phyloP scores from a whole-genome alignment of 441 rosid genomes.

The Gossypium gossypioides region DNA sequence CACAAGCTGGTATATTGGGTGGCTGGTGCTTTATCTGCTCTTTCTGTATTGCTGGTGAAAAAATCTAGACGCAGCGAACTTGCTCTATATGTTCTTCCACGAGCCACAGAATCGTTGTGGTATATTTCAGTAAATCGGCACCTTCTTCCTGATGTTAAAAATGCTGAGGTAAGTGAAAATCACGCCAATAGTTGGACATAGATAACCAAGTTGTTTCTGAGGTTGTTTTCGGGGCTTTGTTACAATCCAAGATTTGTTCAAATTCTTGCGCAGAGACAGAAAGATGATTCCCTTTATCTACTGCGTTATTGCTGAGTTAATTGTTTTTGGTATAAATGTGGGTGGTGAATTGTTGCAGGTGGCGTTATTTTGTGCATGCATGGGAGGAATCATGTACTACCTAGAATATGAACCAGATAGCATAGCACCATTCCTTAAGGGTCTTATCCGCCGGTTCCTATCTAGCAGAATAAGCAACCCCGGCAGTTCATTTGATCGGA shows the following conservation, averaged over 20 bases:
- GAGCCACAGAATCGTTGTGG: constrained; percentile 96
- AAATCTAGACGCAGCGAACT: constrained; percentile 90
- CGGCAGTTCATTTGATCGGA: constrained; percentile 36
- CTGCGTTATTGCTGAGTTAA: background rate
- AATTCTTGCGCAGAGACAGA: background rate
- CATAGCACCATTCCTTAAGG: constrained; percentile 86
- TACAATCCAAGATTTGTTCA: background rate
- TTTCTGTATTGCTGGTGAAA: constrained; percentile 85
- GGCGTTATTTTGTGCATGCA: constrained; percentile 82
- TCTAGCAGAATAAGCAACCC: constrained; percentile 92
- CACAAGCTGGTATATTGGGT: constrained; percentile 93
- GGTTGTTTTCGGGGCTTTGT: background rate
- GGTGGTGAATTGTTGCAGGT: constrained; percentile 44
- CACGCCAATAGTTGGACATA: background rate
- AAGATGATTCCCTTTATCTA: background rate
- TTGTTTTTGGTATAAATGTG: background rate
- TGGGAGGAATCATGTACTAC: constrained; percentile 98
- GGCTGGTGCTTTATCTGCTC: constrained; percentile 79
- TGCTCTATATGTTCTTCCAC: constrained; percentile 89
- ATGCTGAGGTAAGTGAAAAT: constrained; percentile 63
- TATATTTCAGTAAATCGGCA: constrained; percentile 76
- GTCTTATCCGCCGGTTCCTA: constrained; percentile 83
- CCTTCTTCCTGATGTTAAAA: constrained; percentile 77
- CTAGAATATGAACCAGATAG: constrained; percentile 89
- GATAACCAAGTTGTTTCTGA: background rate